Evolutionary conservation across 495 filamentous ascomycete genomes (phyloP).

Genomic region (Aspergillus asperescens): DNA sequence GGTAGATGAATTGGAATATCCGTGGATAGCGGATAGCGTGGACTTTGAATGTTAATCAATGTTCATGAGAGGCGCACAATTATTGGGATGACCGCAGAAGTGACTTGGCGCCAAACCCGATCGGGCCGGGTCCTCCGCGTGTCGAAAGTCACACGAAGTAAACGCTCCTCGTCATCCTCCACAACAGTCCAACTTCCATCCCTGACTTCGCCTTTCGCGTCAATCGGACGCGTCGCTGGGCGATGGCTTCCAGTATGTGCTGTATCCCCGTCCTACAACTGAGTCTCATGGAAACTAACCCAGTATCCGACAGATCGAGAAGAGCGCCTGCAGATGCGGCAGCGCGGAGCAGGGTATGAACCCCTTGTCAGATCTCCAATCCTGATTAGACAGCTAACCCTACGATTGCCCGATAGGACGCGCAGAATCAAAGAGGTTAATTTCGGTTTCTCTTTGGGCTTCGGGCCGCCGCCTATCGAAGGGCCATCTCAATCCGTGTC

Average conservation of each 20-base stretch:
- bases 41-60: too few relatives aligned
- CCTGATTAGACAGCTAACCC: slow-evolving; percentile 16
- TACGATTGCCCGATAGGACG: slow-evolving; percentile 27
- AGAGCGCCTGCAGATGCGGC: slow-evolving; percentile 53
- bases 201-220: slow-evolving; percentile 6
- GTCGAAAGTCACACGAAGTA: background rate
- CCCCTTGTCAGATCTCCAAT: slow-evolving; percentile 16
- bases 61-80: too few relatives aligned
- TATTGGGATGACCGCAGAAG: too few relatives aligned
- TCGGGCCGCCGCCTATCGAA: slow-evolving; percentile 23
- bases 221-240: slow-evolving; percentile 31
- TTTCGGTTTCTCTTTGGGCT: slow-evolving; percentile 50
- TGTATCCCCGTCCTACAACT: too few relatives aligned
- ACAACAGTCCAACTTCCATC: slow-evolving; percentile 3
- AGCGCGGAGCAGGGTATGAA: slow-evolving; percentile 55
- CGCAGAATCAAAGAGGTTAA: slow-evolving; percentile 44
- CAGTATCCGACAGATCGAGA: slow-evolving; percentile 39
- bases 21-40: too few relatives aligned
- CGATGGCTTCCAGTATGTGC: slow-evolving; percentile 42
- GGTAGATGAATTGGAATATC: too few relatives aligned
- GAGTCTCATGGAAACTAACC: slow-evolving; percentile 17
- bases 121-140: slow-evolving; percentile 13
- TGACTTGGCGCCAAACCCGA: slow-evolving; percentile 19
- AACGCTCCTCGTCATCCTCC: slow-evolving; percentile 3
- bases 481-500: slow-evolving; percentile 19